These are phyloP conservation scores for Polyporus tsugae DNA, from an alignment of 1,284 basidiomycete species.

Conservation along the genomic window DNA sequence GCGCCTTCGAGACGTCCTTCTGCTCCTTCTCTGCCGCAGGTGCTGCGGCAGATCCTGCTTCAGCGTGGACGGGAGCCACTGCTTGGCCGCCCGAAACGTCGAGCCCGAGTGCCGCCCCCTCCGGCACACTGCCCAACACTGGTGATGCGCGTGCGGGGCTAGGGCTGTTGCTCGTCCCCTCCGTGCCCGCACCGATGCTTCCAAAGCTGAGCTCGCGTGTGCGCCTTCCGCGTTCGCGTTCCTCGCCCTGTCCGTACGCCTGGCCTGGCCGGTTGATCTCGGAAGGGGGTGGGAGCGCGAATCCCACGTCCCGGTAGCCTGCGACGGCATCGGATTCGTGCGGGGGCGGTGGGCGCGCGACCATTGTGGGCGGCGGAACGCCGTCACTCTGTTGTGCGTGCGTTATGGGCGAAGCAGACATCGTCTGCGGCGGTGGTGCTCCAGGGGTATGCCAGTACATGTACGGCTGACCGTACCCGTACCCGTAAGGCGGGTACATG, in stretches of 20 bases:
- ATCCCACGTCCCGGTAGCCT: conserved; percentile 43
- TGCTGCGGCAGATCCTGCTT: neutral
- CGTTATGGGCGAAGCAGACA: conserved; percentile 11
- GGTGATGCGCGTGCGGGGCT: conserved; percentile 38
- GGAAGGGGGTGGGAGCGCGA: conserved; percentile 31
- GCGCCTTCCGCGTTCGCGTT: conserved; percentile 30
- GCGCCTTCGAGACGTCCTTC: conserved; percentile 40
- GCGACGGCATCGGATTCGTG: conserved; percentile 43
- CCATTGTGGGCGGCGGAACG: conserved; percentile 42
- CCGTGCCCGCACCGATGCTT: conserved; percentile 47
- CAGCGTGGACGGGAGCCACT: neutral
- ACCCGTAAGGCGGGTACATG: conserved; percentile 34
- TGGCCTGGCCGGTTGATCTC: conserved; percentile 15
- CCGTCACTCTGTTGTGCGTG: conserved; percentile 27
- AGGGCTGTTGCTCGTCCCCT: conserved; percentile 41
- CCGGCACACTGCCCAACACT: conserved; percentile 15
- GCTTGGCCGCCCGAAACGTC: conserved; percentile 20
- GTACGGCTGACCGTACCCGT: conserved; percentile 35
- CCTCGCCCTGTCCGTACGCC: conserved; percentile 21
- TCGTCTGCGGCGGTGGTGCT: conserved; percentile 16
- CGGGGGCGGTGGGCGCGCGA: conserved; percentile 42
- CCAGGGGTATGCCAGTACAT: conserved; percentile 34
- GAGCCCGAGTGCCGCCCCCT: conserved; percentile 26
- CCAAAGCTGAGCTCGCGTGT: conserved; percentile 57
- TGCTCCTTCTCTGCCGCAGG: conserved; percentile 19